Base-by-base conservation (phyloP, 2,329 filamentous ascomycete genomes). In the Colletotrichum sp. region DNA sequence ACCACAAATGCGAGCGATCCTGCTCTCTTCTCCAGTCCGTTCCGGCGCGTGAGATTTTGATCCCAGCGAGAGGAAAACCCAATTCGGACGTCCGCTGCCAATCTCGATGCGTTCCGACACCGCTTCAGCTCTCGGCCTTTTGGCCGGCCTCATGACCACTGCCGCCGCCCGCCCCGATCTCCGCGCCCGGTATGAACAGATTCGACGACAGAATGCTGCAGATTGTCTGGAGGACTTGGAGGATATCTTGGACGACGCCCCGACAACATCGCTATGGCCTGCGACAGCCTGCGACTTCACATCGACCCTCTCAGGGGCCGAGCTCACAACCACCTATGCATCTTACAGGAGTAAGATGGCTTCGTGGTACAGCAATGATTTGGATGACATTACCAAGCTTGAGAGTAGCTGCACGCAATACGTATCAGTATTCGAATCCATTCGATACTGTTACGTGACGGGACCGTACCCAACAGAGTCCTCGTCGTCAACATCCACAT, bases 231-330 rank as follows among this genome's bases (percentile, higher is more conserved):
- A 76, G 21, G 73, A 76, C 34, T 16, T 76, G 9, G 64, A 64
- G 4, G 73, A 76, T 28, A 68, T 76, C 15, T 18, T 76, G n/a
- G 73, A 76, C 1, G 61, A 76, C 10, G 73, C 73, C 26, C 73
- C 73, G 3, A 76, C 73, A 0, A 69, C 26, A 13, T 69, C 73
- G 3, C 28, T 65, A 26, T 76, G 73, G 73, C 62, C 69, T 0
- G 73, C 70, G 7, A 76, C 73, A 10, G 73, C 70, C 6, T 76
- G 73, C 70, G 73, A 73, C 48, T 76, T 68, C 43, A 73, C 70
- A 3, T 76, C 73, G 8, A 76, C 70, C 8, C 73, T 76, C 16
- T 76, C 73, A 8, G 73, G 73, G 21, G 65, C 65, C 28, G 70
- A 76, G 38, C 64, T 73, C 9, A 64, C 70, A 12, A 36, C 58